A percentile compares a stretch with the other conserved stretches of the same genome.
phyloP scores from a whole-genome alignment of 2,329 filamentous ascomycete species.

The Fusarium metavorans region DNA sequence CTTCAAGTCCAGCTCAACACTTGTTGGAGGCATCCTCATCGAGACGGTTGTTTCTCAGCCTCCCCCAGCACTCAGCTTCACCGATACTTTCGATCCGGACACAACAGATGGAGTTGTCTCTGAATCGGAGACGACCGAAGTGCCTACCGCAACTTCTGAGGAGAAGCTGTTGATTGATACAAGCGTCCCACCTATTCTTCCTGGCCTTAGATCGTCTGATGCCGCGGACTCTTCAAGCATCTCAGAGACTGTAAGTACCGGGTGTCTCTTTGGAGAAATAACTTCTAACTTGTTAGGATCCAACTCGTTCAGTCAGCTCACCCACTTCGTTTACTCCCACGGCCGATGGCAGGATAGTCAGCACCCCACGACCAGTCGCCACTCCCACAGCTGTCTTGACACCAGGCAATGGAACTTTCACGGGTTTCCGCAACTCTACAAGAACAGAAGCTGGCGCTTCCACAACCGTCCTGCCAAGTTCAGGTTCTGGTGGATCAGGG shows the following conservation, averaged over 20 bases:
- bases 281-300: neutral
- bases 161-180: neutral
- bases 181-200: neutral
- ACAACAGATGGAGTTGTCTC: neutral
- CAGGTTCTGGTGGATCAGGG: neutral
- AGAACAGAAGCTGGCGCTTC: neutral
- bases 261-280: too few species aligned
- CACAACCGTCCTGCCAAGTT: neutral
- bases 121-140: neutral
- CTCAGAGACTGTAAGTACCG: neutral
- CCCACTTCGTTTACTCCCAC: neutral
- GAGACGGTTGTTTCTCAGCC: neutral
- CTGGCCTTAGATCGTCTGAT: neutral
- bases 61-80: neutral
- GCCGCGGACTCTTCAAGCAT: neutral
- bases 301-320: neutral
- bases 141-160: neutral
- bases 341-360: neutral
- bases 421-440: neutral
- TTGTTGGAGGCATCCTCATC: neutral
- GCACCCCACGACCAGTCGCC: neutral
- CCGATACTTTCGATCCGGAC: neutral
- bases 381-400: neutral
- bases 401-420: neutral
- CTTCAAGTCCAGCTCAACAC: neutral